Percentiles rank a stretch among this genome's conserved stretches.
Conservation (phyloP, 1,139 yeast genomes). For the Geotrichum fermentans region DNA sequence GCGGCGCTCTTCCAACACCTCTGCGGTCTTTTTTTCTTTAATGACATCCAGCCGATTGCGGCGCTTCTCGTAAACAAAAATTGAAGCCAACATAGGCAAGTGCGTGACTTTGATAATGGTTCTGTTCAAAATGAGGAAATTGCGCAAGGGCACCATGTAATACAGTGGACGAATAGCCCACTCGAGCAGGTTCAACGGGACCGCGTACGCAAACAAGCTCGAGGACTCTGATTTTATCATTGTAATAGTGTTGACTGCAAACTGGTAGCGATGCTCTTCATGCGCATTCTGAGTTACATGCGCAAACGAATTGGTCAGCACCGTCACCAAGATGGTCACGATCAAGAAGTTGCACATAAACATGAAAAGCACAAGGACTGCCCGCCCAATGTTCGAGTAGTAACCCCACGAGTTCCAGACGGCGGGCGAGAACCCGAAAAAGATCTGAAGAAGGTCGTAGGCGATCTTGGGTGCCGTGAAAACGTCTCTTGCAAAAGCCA, state of each 20-base stretch:
- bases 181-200: constrained; percentile 39
- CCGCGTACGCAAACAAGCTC: constrained; percentile 38
- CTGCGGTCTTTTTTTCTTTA: constrained; percentile 20
- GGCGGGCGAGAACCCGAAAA: constrained; percentile 61
- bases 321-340: constrained; percentile 56
- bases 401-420: constrained; percentile 59
- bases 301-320: constrained; percentile 42
- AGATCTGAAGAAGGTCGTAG: constrained; percentile 51
- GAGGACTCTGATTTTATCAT: constrained; percentile 41
- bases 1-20: constrained; percentile 21
- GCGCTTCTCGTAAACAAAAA: constrained; percentile 37
- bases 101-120: constrained; percentile 39
- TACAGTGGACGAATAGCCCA: constrained; percentile 36
- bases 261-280: constrained; percentile 40
- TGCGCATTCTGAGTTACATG: constrained; percentile 37
- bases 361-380: constrained; percentile 49
- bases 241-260: constrained; percentile 40
- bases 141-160: constrained; percentile 34
- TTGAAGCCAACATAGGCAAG: constrained; percentile 37
- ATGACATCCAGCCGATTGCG: constrained; percentile 23
- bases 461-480: constrained; percentile 49
- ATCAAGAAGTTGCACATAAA: constrained; percentile 56
- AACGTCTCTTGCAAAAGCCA: constrained; percentile 47
- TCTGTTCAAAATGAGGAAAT: constrained; percentile 36
- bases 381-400: constrained; percentile 48